Base-by-base conservation (phyloP, 108 stramenopile genomes). In the Fistulifera solaris region DNA sequence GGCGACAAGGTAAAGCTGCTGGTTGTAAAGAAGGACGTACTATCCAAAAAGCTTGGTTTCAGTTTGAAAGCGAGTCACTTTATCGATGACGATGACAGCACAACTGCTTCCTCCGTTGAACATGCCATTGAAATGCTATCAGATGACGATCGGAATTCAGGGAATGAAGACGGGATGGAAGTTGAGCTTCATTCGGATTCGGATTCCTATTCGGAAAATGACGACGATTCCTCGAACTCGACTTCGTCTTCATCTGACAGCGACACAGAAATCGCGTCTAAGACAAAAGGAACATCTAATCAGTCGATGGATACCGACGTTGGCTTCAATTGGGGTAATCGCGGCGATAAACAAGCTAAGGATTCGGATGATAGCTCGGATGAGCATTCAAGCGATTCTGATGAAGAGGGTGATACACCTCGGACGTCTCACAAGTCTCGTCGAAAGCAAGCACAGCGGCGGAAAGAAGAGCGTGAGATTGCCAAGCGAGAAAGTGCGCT, bases 1-100 rank as follows among this genome's bases (percentile, higher is more conserved):
- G 96, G 96, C 43, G 96, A 98, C 65, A 63, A 89, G 35, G 96
- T 98, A 38, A 94, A 94, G 76, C 76, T 93, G 1, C 52, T 94
- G 23, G 93, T 96, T 4, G 59, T 96, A 57, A 94, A 90, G 71
- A 76, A 76, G 44, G 80, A 83, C 19, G 78, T 71, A 0, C 82
- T 85, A 38, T 57, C 67, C 18, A 71, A 67, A 40, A 79, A 71
- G 22, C 42, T 90, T 40, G 81, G 76, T 8, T 77, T 97, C 19
- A 88, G 94, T 31, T 66, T 97, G 65, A 97, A 97, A 63, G 76
- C 93, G 1, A 94, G 93, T 68, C 89, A 95, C 59, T 97, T 97
- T 63, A 77, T 63, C 21, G 77, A 79, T 51, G 88, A 89, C 51
- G 77, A 69, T 18, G 78, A 80, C 40, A 72, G 61, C 62, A 10